Percentiles rank a stretch among this genome's conserved stretches.
Conservation (phyloP, 345 rosid genomes). For the Rhodamnia argentea region DNA sequence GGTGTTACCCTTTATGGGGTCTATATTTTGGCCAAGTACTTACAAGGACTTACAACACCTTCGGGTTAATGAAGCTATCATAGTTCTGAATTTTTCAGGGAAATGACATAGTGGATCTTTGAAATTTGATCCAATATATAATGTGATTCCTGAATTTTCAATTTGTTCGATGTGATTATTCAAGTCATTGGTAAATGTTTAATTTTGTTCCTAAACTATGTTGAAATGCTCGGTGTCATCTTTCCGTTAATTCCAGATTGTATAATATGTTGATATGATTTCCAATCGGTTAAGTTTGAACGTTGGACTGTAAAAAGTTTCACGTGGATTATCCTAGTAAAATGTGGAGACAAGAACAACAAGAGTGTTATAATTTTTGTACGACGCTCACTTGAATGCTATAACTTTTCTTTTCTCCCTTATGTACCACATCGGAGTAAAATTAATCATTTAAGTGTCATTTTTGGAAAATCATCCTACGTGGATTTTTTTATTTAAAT, state of each 20-base stretch:
- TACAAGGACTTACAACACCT: not conserved
- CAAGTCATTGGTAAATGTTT: not conserved
- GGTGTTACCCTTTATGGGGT: not conserved
- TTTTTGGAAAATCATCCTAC: no score
- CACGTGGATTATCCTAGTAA: not conserved
- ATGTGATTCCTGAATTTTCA: not conserved
- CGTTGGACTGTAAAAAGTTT: not conserved
- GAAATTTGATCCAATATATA: not conserved
- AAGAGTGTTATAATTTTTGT: no score
- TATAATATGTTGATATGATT: not conserved
- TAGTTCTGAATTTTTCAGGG: not conserved
- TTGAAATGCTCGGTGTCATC: not conserved
- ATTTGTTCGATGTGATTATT: not conserved
- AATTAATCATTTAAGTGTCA: no score
- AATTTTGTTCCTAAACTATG: not conserved
- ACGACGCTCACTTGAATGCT: no score
- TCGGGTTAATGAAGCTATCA: not conserved
- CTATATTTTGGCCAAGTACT: not conserved
- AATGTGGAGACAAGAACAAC: no score
- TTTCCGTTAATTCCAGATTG: not conserved
- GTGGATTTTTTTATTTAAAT: no score
- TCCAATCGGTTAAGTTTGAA: not conserved
- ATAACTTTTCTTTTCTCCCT: no score
- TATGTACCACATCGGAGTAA: no score
- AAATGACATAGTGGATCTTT: not conserved